Evolutionary conservation across 2,329 filamentous ascomycete species (phyloP).

Genomic region (Pyricularia sp.): DNA sequence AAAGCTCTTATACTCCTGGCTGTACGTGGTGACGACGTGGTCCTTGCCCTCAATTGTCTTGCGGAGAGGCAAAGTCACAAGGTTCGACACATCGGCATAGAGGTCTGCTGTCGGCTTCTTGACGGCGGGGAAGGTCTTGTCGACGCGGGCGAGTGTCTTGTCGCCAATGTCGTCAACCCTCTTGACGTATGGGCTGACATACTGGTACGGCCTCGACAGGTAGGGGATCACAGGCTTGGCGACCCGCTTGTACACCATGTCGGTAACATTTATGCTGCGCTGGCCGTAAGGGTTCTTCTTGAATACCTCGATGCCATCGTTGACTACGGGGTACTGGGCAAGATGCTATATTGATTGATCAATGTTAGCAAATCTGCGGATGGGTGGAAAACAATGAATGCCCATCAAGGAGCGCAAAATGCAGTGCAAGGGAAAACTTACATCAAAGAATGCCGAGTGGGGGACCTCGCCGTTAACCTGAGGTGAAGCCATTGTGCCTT

Average conservation of each 20-base stretch:
- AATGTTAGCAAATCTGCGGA: neutral
- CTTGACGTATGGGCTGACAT: constrained; percentile 74
- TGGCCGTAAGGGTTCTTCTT: constrained; percentile 76
- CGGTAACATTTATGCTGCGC: constrained; percentile 68
- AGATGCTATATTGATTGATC: constrained; percentile 57
- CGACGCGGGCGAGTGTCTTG: constrained; percentile 60
- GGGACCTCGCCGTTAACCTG: constrained; percentile 43
- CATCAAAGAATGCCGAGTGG: constrained; percentile 40
- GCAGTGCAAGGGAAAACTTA: constrained; percentile 17
- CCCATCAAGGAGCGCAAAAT: neutral
- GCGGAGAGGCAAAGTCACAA: constrained; percentile 54
- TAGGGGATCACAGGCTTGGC: constrained; percentile 72
- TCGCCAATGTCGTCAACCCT: constrained; percentile 73
- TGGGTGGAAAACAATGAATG: too few species aligned
- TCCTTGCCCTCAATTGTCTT: constrained; percentile 53
- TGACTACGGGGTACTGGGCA: constrained; percentile 72
- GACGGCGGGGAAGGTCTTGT: constrained; percentile 61
- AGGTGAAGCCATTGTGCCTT: constrained; percentile 20
- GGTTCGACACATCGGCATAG: constrained; percentile 51
- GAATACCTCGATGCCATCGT: constrained; percentile 68
- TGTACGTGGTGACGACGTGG: constrained; percentile 48
- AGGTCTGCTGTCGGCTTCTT: constrained; percentile 68
- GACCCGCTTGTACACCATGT: constrained; percentile 66
- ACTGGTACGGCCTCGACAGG: constrained; percentile 69
- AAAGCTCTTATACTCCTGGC: constrained; percentile 51